These are phyloP conservation scores for Monosporascus sp. DNA, from an alignment of 2,329 filamentous ascomycete genomes.

Conservation along the genomic window DNA sequence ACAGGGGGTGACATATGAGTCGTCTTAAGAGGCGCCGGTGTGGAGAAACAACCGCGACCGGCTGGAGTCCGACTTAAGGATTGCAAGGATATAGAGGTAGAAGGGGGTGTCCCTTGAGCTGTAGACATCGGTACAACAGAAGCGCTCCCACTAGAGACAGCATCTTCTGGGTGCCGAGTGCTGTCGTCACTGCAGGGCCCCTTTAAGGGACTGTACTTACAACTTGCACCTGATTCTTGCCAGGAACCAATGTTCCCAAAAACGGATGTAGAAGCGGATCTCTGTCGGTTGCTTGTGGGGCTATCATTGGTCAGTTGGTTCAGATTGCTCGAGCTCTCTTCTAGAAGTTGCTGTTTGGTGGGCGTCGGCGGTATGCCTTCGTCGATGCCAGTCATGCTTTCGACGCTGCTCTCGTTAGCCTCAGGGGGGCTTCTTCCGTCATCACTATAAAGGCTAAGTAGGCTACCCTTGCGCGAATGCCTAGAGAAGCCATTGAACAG, in stretches of 20 bases:
- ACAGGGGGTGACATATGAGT: conserved; percentile 17
- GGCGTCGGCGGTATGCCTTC: conserved; percentile 86
- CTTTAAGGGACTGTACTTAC: conserved; percentile 38
- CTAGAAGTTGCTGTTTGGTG: conserved; percentile 62
- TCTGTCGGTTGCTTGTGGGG: conserved; percentile 42
- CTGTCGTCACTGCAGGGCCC: conserved; percentile 11
- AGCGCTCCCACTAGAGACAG: conserved; percentile 10
- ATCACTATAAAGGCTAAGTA: conserved; percentile 76
- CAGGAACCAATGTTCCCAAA: conserved; percentile 22
- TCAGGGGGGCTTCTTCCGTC: conserved; percentile 57
- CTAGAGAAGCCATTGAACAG: conserved; percentile 58
- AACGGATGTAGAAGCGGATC: conserved; percentile 37
- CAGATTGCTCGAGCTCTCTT: conserved; percentile 28
- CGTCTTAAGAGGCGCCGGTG: conserved; percentile 30
- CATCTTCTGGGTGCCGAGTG: conserved; percentile 10
- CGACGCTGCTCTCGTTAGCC: conserved; percentile 14
- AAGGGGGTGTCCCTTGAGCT: conserved; percentile 28
- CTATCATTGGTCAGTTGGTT: conserved; percentile 38
- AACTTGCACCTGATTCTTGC: conserved; percentile 23
- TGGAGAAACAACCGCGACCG: conserved; percentile 26
- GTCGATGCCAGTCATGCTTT: conserved; percentile 39
- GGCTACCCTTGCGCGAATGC: conserved; percentile 56
- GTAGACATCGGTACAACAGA: conserved; percentile 27
- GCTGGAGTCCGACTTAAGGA: conserved; percentile 34
- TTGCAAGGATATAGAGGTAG: conserved; percentile 30